These are phyloP conservation scores for Globisporangium spinosum DNA, from an alignment of 352 stramenopile genomes.

Conservation along the genomic window DNA sequence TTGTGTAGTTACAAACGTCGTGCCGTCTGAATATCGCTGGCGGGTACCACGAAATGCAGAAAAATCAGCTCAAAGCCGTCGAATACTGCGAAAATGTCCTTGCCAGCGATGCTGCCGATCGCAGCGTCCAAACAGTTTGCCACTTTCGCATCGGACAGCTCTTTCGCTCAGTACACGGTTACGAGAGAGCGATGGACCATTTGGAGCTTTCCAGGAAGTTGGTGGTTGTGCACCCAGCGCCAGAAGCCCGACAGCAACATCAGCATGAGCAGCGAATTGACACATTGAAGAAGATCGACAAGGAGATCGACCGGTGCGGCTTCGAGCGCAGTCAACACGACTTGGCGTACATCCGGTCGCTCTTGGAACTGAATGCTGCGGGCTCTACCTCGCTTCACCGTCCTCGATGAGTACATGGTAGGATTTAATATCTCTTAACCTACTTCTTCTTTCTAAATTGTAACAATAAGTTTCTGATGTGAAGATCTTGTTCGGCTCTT, in stretches of 20 bases:
- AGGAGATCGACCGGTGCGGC: constrained; percentile 53
- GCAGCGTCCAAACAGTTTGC: constrained; percentile 17
- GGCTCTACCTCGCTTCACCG: not conserved
- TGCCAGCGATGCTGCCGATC: constrained; percentile 10
- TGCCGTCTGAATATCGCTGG: constrained; percentile 66
- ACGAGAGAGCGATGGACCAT: constrained; percentile 42
- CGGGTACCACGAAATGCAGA: constrained; percentile 62
- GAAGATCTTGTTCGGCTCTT: constrained; percentile 3
- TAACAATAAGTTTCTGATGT: constrained; percentile 17
- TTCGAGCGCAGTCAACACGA: constrained; percentile 69
- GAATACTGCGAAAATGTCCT: constrained; percentile 46
- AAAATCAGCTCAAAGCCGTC: constrained; percentile 32
- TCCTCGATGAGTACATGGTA: not conserved
- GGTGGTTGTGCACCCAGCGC: not conserved
- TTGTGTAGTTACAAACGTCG: constrained; percentile 28
- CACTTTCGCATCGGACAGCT: constrained; percentile 57
- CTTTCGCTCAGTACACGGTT: constrained; percentile 42
- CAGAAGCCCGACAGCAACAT: not conserved
- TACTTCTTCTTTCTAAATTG: constrained; percentile 13
- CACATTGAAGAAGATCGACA: constrained; percentile 31
- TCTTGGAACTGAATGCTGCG: constrained; percentile 8
- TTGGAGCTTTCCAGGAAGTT: constrained; percentile 10
- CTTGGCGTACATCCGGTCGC: constrained; percentile 36
- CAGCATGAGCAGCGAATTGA: not conserved
- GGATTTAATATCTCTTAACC: not conserved